phyloP scores from a whole-genome alignment of 352 stramenopile genomes.

The Phytophthora capsici region DNA sequence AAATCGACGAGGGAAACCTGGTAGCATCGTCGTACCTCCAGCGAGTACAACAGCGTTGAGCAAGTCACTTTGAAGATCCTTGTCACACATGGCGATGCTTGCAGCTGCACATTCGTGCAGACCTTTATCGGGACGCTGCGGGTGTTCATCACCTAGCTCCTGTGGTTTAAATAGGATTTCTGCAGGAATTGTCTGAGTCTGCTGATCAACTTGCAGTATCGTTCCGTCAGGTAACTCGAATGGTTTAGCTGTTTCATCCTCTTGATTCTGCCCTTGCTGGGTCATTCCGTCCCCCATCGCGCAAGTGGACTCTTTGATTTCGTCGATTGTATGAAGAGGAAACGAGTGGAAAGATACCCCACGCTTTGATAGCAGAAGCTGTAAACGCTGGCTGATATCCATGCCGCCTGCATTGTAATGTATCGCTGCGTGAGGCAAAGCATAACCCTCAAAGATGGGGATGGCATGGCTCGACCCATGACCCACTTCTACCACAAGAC shows the following conservation, averaged over 20 bases:
- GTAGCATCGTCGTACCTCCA: slow-evolving; percentile 86
- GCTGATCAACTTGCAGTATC: slow-evolving; percentile 79
- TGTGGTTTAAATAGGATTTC: slow-evolving; percentile 88
- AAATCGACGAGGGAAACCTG: slow-evolving; percentile 83
- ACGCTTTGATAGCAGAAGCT: slow-evolving; percentile 71
- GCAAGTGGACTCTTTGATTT: slow-evolving; percentile 85
- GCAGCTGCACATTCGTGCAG: slow-evolving; percentile 86
- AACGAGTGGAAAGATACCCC: slow-evolving; percentile 77
- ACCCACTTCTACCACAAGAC: slow-evolving; percentile 88
- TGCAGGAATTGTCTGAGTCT: slow-evolving; percentile 70
- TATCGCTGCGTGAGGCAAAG: slow-evolving; percentile 76
- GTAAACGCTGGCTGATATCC: slow-evolving; percentile 79
- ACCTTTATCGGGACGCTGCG: slow-evolving; percentile 55
- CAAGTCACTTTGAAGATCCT: slow-evolving; percentile 84
- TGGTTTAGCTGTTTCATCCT: slow-evolving; percentile 48
- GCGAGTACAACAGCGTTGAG: slow-evolving; percentile 79
- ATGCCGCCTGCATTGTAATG: slow-evolving; percentile 72
- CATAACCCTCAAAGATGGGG: slow-evolving; percentile 87
- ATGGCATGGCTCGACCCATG: slow-evolving; percentile 87
- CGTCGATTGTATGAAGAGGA: slow-evolving; percentile 76
- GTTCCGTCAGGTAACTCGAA: slow-evolving; percentile 90
- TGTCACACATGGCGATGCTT: slow-evolving; percentile 90
- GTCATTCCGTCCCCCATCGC: slow-evolving; percentile 42
- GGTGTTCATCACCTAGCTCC: slow-evolving; percentile 94
- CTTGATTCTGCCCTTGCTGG: slow-evolving; percentile 25